Evolutionary conservation across 2,329 filamentous ascomycete species (phyloP).

Genomic region (Apiospora marii): DNA sequence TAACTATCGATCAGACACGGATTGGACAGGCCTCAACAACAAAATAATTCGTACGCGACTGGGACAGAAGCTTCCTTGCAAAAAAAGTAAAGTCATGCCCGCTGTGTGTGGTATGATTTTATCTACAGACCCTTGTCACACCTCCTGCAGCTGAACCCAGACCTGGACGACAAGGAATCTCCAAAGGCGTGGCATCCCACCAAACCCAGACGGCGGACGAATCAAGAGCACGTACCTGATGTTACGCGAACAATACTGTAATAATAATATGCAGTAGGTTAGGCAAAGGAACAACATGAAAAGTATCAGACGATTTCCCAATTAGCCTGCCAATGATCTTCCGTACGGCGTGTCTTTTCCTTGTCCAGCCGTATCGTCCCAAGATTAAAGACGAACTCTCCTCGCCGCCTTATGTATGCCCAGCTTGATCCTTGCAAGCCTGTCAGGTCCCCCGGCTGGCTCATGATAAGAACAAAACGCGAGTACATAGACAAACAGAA

Average conservation of each 20-base stretch:
- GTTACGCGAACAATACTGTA: conserved; percentile 7
- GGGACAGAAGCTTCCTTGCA: not conserved
- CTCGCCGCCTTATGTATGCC: not conserved
- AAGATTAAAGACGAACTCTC: conserved; percentile 1
- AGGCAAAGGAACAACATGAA: not conserved
- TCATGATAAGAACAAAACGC: not conserved
- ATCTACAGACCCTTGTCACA: conserved; percentile 10
- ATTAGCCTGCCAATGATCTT: conserved; percentile 3
- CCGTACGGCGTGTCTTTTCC: not conserved
- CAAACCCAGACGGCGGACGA: not conserved
- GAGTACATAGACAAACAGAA: not conserved
- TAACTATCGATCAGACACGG: not conserved
- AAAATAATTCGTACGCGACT: not conserved
- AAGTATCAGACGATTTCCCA: conserved; percentile 5
- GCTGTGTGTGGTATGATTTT: conserved; percentile 2
- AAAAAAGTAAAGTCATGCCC: conserved; percentile 2
- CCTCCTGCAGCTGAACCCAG: not conserved
- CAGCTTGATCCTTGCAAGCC: conserved; percentile 12
- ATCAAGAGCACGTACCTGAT: conserved; percentile 9
- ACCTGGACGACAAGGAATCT: not conserved
- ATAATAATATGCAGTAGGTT: not conserved
- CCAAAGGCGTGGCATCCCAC: conserved; percentile 10
- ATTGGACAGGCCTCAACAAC: not conserved
- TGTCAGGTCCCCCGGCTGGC: not conserved
- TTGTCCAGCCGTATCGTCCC: not conserved